phyloP scores from a whole-genome alignment of 73 alveolate genomes.

The Stentor coeruleus region DNA sequence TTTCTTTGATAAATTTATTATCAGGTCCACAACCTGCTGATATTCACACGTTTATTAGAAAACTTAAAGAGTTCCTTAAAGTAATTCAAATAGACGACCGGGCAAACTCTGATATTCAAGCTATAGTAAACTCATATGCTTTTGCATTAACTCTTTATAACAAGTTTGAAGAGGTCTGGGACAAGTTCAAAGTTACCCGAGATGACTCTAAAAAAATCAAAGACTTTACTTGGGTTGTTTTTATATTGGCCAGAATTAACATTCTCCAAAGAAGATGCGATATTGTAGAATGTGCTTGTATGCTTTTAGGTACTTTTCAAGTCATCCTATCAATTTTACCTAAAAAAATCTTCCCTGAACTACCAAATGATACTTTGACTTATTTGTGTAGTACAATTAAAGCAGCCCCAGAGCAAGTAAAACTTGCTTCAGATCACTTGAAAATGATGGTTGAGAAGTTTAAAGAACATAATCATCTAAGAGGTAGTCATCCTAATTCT shows the following conservation, averaged over 20 bases:
- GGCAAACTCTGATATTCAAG: background rate
- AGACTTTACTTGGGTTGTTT: constrained; percentile 1
- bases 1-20: background rate
- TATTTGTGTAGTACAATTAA: background rate
- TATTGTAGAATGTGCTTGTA: constrained; percentile 19
- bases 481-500: constrained; percentile 1
- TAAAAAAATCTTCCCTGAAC: background rate
- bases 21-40: background rate
- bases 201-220: background rate
- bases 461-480: constrained; percentile 1
- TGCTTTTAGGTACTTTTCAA: constrained; percentile 9
- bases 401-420: constrained; percentile 20
- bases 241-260: background rate
- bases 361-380: background rate
- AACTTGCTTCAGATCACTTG: background rate
- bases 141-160: constrained; percentile 3
- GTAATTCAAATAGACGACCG: background rate
- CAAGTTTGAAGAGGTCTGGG: constrained; percentile 14
- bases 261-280: constrained; percentile 12
- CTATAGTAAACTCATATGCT: background rate
- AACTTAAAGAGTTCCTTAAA: constrained; percentile 14
- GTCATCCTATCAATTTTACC: background rate
- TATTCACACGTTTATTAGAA: background rate
- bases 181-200: background rate
- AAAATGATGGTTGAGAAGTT: constrained; percentile 19